Evolutionary conservation across 306 rosid species (phyloP), one percentile per base, ranked within the genome.

Genomic region (Boehmeria nivea): DNA sequence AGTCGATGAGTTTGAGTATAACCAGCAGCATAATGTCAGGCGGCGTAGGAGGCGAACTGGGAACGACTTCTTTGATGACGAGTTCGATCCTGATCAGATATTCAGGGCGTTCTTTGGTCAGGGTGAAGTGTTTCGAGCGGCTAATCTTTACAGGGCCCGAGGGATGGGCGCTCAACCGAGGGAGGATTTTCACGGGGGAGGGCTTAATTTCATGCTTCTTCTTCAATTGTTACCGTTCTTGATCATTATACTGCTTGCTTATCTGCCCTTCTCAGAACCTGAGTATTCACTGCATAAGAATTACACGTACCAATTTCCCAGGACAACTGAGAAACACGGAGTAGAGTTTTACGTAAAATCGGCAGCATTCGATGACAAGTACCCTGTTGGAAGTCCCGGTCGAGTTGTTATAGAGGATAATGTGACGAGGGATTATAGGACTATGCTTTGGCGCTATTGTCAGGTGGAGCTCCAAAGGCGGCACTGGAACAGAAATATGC

Each of bases 31-130:
- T 19, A 65, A 51, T 58, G 80, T 59, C 52, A 78, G 95, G 72
- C 86, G 82, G 24, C 59, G 93, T 60, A 71, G 93, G 57, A 77
- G 98, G 54, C 70, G 86, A 3, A 50, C 65, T 0, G 55, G 58
- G 19, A 73, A 57, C 36, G 89, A 77, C 28, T 19, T 81, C 25
- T 87, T 72, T 46, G 81, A 82, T 20, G 96, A 84, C 8, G 90
- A 91, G 12, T 74, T 91, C 68, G 96, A 93, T 62, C 83, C 96
- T 0, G 84, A 93, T 40, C 96, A 93, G 83, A 73, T 93, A 50
- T 85, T 93, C 61, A 81, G 96, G 68, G 86, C 93, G 1, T 93
- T 93, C 62, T 93, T 93, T 37, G 94, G 94, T 36, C 96, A 84
- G 33, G 65, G 85, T 0, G 78, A 79, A 12, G 70, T 73, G 65